phyloP scores from a whole-genome alignment of 2,329 filamentous ascomycete genomes.

The Exophiala calicioides region DNA sequence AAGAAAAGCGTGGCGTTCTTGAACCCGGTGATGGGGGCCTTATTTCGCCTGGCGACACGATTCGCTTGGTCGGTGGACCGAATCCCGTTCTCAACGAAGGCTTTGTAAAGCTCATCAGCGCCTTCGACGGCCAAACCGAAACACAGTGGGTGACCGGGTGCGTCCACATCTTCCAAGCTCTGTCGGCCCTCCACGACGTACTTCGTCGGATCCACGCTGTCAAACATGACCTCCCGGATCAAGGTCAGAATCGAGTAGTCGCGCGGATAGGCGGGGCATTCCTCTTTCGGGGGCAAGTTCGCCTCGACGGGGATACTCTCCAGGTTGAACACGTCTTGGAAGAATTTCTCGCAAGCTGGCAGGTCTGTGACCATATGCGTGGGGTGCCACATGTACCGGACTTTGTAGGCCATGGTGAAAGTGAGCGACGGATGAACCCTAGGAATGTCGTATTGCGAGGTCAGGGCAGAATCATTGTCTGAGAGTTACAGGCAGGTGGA shows the following conservation, averaged over 20 bases:
- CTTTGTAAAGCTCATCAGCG: not conserved
- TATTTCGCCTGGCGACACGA: conserved; percentile 2
- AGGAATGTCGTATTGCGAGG: no score
- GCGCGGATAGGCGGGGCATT: not conserved
- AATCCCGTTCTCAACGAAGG: conserved; percentile 1
- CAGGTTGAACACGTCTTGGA: not conserved
- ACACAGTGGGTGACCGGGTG: not conserved
- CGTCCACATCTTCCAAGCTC: not conserved
- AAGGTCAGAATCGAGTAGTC: conserved; percentile 1
- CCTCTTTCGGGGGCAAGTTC: not conserved
- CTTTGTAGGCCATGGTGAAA: conserved; percentile 1
- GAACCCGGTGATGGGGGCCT: not conserved
- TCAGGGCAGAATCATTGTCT: no score
- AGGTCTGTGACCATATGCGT: not conserved
- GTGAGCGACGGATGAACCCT: not conserved
- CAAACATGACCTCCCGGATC: conserved; percentile 5
- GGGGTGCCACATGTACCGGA: conserved; percentile 1
- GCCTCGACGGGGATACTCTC: not conserved
- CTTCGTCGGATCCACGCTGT: conserved; percentile 1
- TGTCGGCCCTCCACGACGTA: conserved; percentile 3
- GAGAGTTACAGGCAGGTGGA: no score
- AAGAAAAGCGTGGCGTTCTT: conserved; percentile 2
- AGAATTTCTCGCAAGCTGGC: not conserved
- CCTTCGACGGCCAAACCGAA: conserved; percentile 3
- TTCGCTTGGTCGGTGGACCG: conserved; percentile 1